Conservation (phyloP, 2,329 filamentous ascomycete species). For the Pyrenophora teres region DNA sequence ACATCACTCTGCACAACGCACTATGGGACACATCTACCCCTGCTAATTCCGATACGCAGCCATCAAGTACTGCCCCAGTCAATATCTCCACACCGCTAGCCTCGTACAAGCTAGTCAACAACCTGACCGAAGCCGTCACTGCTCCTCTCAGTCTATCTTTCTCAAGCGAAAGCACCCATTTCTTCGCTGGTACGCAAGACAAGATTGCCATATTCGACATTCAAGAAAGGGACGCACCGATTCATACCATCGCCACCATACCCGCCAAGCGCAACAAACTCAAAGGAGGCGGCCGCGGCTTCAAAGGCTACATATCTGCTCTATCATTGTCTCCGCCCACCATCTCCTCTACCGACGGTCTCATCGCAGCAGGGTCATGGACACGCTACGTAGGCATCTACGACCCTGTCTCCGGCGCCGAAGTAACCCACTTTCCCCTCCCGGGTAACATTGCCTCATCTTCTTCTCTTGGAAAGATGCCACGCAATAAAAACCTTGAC, state of each 20-base stretch:
- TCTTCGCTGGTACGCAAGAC: constrained; percentile 62
- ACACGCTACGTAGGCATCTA: constrained; percentile 63
- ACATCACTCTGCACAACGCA: constrained; percentile 62
- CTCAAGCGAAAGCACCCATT: constrained; percentile 53
- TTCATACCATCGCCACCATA: constrained; percentile 50
- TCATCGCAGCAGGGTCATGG: constrained; percentile 62
- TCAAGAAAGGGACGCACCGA: constrained; percentile 53
- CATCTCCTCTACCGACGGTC: constrained; percentile 46
- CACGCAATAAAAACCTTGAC: constrained; percentile 5
- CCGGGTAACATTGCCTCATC: constrained; percentile 16
- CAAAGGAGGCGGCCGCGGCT: constrained; percentile 53
- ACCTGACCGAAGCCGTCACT: constrained; percentile 61
- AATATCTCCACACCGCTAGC: constrained; percentile 45
- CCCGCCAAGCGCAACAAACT: constrained; percentile 51
- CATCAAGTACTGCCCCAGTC: constrained; percentile 13
- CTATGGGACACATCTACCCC: constrained; percentile 48
- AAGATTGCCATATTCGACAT: constrained; percentile 62
- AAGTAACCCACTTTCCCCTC: constrained; percentile 58
- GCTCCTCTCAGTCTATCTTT: constrained; percentile 62
- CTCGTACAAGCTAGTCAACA: constrained; percentile 60
- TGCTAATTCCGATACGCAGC: constrained; percentile 11
- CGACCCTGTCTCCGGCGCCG: constrained; percentile 55
- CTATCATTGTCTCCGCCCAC: constrained; percentile 48
- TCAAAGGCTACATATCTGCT: constrained; percentile 62
- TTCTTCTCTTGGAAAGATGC: no score